A percentile compares a stretch with the other conserved stretches of the same genome.
Evolutionary conservation across 345 rosid species (phyloP).

Genomic region (Eucalyptus microcorys): DNA sequence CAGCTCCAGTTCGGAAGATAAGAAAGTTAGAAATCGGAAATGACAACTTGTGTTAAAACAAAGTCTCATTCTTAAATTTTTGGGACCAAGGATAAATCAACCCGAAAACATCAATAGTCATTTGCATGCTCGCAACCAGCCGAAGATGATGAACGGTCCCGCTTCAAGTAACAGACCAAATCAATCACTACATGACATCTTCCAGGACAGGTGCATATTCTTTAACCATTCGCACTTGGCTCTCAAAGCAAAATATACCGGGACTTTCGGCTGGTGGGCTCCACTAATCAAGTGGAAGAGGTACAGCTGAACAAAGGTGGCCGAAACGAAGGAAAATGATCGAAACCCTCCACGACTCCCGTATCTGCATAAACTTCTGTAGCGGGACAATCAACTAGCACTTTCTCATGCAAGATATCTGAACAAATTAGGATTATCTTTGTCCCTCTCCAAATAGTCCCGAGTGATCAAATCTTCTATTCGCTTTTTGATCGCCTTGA

Average conservation of each 20-base stretch:
- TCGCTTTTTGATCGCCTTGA: slow-evolving; percentile 65
- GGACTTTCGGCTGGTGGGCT: neutral
- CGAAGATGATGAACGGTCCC: neutral
- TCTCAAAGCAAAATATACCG: neutral
- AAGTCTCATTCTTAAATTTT: neutral
- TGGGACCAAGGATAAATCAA: neutral
- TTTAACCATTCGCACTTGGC: neutral
- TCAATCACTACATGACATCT: neutral
- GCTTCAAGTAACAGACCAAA: neutral
- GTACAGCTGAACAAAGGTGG: fast-evolving
- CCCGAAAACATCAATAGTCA: neutral
- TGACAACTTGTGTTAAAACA: neutral
- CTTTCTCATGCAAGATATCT: slow-evolving; percentile 32
- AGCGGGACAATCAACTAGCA: neutral
- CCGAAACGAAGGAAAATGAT: neutral
- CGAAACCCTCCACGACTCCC: neutral
- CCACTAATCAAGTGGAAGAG: neutral
- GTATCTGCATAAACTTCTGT: fast-evolving
- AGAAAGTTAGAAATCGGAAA: neutral
- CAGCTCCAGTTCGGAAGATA: neutral
- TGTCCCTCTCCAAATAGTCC: slow-evolving; percentile 62
- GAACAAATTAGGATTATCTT: slow-evolving; percentile 36
- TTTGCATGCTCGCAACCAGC: neutral
- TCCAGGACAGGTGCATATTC: neutral
- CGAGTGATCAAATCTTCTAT: slow-evolving; percentile 64